A percentile compares a stretch with the other conserved stretches of the same genome.
phyloP scores from a whole-genome alignment of 2,329 filamentous ascomycete genomes.

The Hymenoscyphus occultus region DNA sequence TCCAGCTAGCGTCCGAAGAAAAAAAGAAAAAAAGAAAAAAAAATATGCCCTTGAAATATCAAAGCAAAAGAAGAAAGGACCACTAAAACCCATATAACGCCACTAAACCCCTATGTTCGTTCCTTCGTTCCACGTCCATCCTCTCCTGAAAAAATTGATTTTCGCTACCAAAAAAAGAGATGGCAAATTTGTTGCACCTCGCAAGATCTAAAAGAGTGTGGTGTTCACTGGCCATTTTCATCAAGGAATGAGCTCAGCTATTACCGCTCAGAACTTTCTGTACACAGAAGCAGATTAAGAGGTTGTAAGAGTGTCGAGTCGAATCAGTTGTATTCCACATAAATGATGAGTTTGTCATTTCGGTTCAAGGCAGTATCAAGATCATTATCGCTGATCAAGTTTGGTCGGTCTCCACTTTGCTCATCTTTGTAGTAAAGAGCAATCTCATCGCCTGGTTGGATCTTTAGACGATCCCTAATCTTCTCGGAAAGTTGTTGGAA shows the following conservation, averaged over 20 bases:
- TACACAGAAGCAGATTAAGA: constrained; percentile 36
- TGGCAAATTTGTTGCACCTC: constrained; percentile 14
- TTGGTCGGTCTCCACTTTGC: constrained; percentile 61
- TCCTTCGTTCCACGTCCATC: constrained; percentile 10
- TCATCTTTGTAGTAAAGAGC: constrained; percentile 86
- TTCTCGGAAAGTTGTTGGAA: constrained; percentile 79
- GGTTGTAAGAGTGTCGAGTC: constrained; percentile 18
- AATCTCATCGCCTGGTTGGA: constrained; percentile 65
- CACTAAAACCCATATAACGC: constrained; percentile 24
- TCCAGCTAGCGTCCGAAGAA: constrained; percentile 4
- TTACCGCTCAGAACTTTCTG: constrained; percentile 30
- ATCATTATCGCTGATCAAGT: constrained; percentile 75
- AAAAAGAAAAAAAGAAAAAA: background rate
- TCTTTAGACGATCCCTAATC: constrained; percentile 78
- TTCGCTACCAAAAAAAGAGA: constrained; percentile 18
- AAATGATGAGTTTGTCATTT: constrained; percentile 84
- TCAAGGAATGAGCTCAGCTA: constrained; percentile 22
- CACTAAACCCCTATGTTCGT: constrained; percentile 25
- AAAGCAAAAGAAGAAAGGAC: constrained; percentile 14
- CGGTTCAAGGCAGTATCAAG: constrained; percentile 75
- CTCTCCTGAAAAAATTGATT: constrained; percentile 16
- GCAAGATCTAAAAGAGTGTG: constrained; percentile 29
- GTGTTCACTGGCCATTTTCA: constrained; percentile 20
- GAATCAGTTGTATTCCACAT: constrained; percentile 49
- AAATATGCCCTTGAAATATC: constrained; percentile 20